Evolutionary conservation across 352 stramenopile species (phyloP).

Genomic region (Globisporangium spiculum): DNA sequence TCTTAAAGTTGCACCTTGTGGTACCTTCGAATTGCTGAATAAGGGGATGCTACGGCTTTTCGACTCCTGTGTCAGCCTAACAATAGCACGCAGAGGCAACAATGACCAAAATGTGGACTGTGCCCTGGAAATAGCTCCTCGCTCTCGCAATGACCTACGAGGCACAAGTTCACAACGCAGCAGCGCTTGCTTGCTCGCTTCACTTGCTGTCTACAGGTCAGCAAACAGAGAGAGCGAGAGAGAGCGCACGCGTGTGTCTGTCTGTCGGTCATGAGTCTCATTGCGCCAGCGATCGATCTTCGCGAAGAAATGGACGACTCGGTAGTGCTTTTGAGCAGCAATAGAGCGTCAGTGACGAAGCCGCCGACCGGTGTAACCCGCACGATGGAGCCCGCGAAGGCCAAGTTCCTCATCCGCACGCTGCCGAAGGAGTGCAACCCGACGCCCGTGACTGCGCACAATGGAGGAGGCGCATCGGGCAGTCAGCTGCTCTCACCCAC

Average conservation of each 20-base stretch:
- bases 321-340: neutral
- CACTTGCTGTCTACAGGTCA: neutral
- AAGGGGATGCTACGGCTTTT: neutral
- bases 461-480: conserved; percentile 1
- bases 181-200: neutral
- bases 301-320: conserved; percentile 50
- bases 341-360: neutral
- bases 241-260: neutral
- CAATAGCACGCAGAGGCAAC: neutral
- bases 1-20: neutral
- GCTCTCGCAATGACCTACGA: neutral
- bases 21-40: neutral
- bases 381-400: conserved; percentile 29
- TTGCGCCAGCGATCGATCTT: conserved; percentile 33
- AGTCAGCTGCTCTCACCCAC: conserved; percentile 27
- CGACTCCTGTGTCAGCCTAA: neutral
- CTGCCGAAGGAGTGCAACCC: conserved; percentile 72
- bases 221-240: neutral
- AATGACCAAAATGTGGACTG: neutral
- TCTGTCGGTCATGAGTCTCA: conserved; percentile 32
- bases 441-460: conserved; percentile 33
- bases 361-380: neutral
- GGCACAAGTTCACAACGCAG: neutral
- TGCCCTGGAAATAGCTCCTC: conserved; percentile 4
- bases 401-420: conserved; percentile 69